Base-by-base conservation (phyloP, 2,329 filamentous ascomycete species). In the Pseudophaeomoniella oleicola region DNA sequence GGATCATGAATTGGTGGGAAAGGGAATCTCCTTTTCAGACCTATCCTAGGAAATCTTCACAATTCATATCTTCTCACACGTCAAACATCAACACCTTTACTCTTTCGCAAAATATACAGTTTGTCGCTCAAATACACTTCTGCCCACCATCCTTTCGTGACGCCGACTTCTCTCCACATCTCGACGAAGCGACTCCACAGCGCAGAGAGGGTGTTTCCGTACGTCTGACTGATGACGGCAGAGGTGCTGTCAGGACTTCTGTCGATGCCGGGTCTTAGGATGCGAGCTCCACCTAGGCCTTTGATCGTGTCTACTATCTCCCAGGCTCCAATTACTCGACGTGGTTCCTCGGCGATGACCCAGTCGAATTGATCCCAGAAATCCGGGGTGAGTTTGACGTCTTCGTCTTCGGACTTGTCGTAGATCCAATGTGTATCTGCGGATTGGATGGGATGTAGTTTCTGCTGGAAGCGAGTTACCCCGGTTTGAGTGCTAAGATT, bases 401-500 rank as follows among this genome's bases (percentile, higher is more conserved):
- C 44, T 17, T 64, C 56, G 33, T 72, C 59, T 45, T 71, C 71
- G 0, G 72, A 72, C 48, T 77, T 78, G 49, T 77, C 72, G 49
- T 78, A 78, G 2, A 55, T 46, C 71, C 71, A 77, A 4, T 46
- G 34, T 15, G 49, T 48, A 11, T 16, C 37, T 2, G 44, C 40
- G 12, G 51, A 40, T 10, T 34, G 9, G 10, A 6, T 17, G 14
- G 32, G 32, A 6, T 15, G 14, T 5, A 47, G 35, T 11, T 37
- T 39, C 47, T 72, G 64, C 5, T 74, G 55, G 47, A 78, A 78
- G 1, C 69, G 64, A 1, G 73, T 77, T 11, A 77, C 64, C 32
- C 74, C 74, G 2, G 74, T 76, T 48, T 78, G 75, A 38, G 71
- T 75, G 2, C 72, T 67, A 16, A 78, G 61, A 36, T 75, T 78